Conservation (phyloP, 2,329 filamentous ascomycete species). For the Paracoccidioides lutzii region DNA sequence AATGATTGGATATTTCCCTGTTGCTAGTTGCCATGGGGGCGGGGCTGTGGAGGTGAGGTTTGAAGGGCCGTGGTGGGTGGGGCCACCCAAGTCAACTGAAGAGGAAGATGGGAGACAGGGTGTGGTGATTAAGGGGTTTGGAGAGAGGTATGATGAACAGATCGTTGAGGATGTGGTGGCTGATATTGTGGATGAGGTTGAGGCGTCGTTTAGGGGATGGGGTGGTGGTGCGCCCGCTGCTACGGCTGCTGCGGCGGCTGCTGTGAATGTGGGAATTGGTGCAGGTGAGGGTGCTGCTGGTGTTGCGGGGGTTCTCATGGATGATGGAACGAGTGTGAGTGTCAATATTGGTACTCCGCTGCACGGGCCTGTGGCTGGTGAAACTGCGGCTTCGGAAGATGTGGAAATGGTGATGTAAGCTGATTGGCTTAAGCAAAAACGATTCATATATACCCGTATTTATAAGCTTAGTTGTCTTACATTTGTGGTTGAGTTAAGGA, state of each 20-base stretch:
- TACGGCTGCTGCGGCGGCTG: background rate
- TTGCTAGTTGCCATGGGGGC: conserved; percentile 81
- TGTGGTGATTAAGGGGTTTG: conserved; percentile 32
- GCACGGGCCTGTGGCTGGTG: background rate
- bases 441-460: too few species aligned
- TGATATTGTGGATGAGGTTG: conserved; percentile 87
- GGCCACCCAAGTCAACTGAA: conserved; percentile 46
- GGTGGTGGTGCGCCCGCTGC: conserved; percentile 4
- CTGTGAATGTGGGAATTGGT: background rate
- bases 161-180: conserved; percentile 89
- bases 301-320: background rate
- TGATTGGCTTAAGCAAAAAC: background rate
- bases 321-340: conserved; percentile 5
- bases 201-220: conserved; percentile 54
- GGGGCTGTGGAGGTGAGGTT: conserved; percentile 91
- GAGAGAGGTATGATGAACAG: conserved; percentile 78
- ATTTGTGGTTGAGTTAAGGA: too few species aligned
- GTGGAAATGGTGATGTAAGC: conserved; percentile 7
- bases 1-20: conserved; percentile 89
- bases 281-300: background rate
- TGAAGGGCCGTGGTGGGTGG: conserved; percentile 83
- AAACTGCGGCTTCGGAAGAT: conserved; percentile 16
- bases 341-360: background rate
- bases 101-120: conserved; percentile 4
- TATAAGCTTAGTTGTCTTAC: too few species aligned